phyloP scores from a whole-genome alignment of 2,329 filamentous ascomycete species.

The Didymella keratinophila region DNA sequence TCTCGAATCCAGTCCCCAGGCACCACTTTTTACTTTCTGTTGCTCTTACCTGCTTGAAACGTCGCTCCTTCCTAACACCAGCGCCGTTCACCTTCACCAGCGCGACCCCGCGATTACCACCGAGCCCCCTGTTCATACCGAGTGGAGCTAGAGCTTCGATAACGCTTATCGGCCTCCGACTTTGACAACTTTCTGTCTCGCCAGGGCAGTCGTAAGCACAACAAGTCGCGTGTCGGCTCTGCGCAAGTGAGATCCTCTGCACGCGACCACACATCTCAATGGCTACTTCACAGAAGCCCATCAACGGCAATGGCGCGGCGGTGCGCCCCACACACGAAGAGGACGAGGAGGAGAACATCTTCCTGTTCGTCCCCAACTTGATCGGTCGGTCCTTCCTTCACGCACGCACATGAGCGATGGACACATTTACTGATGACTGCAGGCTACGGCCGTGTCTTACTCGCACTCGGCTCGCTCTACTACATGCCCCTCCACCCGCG shows the following conservation, averaged over 20 bases:
- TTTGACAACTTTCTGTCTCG: conserved; percentile 38
- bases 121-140: conserved; percentile 13
- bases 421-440: conserved; percentile 20
- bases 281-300: conserved; percentile 37
- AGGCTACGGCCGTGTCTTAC: conserved; percentile 61
- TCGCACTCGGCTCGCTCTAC: conserved; percentile 88
- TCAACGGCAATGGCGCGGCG: conserved; percentile 44
- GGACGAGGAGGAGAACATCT: conserved; percentile 60
- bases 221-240: conserved; percentile 21
- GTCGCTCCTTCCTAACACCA: conserved; percentile 12
- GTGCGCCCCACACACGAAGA: conserved; percentile 25
- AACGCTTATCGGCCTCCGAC: conserved; percentile 47
- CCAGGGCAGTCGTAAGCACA: conserved; percentile 10
- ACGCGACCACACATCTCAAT: conserved; percentile 28
- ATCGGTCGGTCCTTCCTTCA: conserved; percentile 54
- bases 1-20: conserved; percentile 25
- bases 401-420: neutral
- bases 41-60: conserved; percentile 15
- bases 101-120: conserved; percentile 15
- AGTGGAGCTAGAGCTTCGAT: conserved; percentile 37
- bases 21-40: conserved; percentile 15
- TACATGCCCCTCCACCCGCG: conserved; percentile 99
- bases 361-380: conserved; percentile 61
- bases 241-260: conserved; percentile 13
- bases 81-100: conserved; percentile 1